Conservation (phyloP, 805 yeast genomes). For the Jamesozyma jinghongensis region DNA sequence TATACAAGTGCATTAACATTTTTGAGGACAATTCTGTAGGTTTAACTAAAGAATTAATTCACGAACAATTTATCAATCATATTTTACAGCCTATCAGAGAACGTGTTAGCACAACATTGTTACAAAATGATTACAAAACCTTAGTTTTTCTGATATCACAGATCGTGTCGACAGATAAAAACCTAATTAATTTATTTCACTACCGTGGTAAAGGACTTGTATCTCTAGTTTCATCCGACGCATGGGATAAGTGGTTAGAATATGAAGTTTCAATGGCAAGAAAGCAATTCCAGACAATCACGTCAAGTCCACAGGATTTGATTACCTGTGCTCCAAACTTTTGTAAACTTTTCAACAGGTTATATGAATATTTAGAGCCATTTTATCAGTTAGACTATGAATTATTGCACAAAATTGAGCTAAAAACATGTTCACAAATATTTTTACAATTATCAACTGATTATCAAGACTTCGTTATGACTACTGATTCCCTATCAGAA, state of each 20-base stretch:
- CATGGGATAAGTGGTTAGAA: slow-evolving; percentile 39
- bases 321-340: slow-evolving; percentile 30
- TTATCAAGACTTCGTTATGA: slow-evolving; percentile 18
- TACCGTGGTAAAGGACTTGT: slow-evolving; percentile 33
- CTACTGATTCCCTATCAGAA: slow-evolving; percentile 15
- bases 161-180: slow-evolving; percentile 33
- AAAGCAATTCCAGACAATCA: slow-evolving; percentile 38
- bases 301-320: slow-evolving; percentile 20
- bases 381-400: slow-evolving; percentile 25
- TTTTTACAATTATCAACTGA: slow-evolving; percentile 19
- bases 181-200: slow-evolving; percentile 33
- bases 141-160: slow-evolving; percentile 32
- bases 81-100: slow-evolving; percentile 36
- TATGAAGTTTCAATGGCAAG: slow-evolving; percentile 40
- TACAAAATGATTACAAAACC: slow-evolving; percentile 33
- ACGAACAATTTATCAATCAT: slow-evolving; percentile 34
- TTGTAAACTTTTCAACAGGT: slow-evolving; percentile 39
- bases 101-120: slow-evolving; percentile 31
- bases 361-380: slow-evolving; percentile 31
- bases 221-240: slow-evolving; percentile 21
- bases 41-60: slow-evolving; percentile 23
- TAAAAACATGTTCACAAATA: slow-evolving; percentile 22
- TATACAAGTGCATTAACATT: slow-evolving; percentile 34
- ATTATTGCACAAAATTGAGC: slow-evolving; percentile 16
- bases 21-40: slow-evolving; percentile 31